These are phyloP conservation scores for Camelina laxa DNA, from an alignment of 345 rosid genomes.

Conservation along the genomic window DNA sequence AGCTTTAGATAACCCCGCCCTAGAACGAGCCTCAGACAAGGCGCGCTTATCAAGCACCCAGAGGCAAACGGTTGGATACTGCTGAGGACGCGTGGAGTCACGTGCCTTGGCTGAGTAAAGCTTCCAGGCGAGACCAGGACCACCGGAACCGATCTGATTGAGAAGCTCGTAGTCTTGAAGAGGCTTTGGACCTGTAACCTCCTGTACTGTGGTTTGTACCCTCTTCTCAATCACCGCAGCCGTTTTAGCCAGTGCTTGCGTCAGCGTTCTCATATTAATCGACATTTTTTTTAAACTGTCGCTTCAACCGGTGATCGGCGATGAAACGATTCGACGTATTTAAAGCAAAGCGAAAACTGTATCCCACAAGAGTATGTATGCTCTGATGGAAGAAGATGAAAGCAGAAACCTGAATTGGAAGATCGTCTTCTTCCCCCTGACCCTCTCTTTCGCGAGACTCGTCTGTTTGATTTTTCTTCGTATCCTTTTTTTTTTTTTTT, in stretches of 20 bases:
- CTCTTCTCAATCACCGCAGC: conserved; percentile 95
- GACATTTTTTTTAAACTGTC: conserved; percentile 67
- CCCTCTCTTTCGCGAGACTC: conserved; percentile 11
- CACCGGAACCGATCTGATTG: conserved; percentile 66
- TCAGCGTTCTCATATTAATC: conserved; percentile 84
- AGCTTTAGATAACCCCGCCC: conserved; percentile 78
- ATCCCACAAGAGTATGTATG: background rate
- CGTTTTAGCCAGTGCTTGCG: conserved; percentile 92
- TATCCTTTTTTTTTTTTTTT: background rate
- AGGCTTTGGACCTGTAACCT: conserved; percentile 91
- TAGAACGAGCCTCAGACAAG: conserved; percentile 72
- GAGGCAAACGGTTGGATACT: conserved; percentile 88
- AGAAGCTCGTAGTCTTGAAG: conserved; percentile 88
- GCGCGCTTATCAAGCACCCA: conserved; percentile 91
- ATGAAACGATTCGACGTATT: conserved; percentile 12
- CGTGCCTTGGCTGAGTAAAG: conserved; percentile 76
- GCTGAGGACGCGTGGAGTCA: conserved; percentile 73
- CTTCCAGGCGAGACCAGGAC: conserved; percentile 68
- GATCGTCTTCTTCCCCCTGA: conserved; percentile 38
- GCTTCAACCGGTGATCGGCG: conserved; percentile 47
- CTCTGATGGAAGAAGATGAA: conserved; percentile 1
- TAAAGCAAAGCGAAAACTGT: background rate
- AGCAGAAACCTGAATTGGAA: conserved; percentile 27
- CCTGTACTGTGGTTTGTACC: conserved; percentile 94
- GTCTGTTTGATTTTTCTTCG: conserved; percentile 26